A percentile compares a stretch with the other conserved stretches of the same genome.
These are phyloP conservation scores for Albizia julibrissin DNA, from an alignment of 306 rosid genomes.

Conservation along the genomic window DNA sequence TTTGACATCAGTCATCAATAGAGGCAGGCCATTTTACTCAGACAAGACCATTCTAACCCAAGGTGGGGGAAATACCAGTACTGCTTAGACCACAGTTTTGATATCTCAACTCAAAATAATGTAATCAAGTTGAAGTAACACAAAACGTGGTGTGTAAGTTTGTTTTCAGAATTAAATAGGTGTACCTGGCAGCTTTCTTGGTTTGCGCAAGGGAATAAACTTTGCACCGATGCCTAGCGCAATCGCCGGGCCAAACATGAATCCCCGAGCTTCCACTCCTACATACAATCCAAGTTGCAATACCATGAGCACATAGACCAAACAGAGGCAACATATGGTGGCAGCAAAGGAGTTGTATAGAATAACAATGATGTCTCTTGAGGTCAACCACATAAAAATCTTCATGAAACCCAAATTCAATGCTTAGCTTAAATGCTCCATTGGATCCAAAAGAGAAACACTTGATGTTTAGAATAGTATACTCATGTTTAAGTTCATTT, in stretches of 20 bases:
- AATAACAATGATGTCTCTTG: background rate
- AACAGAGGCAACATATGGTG: background rate
- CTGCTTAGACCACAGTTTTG: constrained; percentile 6
- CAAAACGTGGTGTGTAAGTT: constrained; percentile 2
- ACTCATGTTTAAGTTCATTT: background rate
- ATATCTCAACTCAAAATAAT: background rate
- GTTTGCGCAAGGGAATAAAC: constrained; percentile 96
- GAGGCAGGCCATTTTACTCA: background rate
- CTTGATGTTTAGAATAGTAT: background rate
- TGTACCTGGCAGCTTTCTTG: constrained; percentile 92
- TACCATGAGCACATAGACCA: constrained; percentile 25
- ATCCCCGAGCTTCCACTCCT: constrained; percentile 98
- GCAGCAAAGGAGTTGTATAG: background rate
- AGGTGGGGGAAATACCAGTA: background rate
- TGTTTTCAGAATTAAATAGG: constrained; percentile 5
- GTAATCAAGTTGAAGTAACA: constrained; percentile 4
- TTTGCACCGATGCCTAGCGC: constrained; percentile 95
- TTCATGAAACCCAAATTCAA: background rate
- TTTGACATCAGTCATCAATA: background rate
- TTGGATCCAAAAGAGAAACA: background rate
- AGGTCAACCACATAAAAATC: constrained; percentile 5
- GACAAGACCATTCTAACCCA: background rate
- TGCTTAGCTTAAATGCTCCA: background rate
- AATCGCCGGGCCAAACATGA: constrained; percentile 92
- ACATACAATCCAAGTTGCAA: constrained; percentile 12